These are phyloP conservation scores for Rhododendron griersonianum DNA, from an alignment of 148 eudicot genomes.

Conservation along the genomic window DNA sequence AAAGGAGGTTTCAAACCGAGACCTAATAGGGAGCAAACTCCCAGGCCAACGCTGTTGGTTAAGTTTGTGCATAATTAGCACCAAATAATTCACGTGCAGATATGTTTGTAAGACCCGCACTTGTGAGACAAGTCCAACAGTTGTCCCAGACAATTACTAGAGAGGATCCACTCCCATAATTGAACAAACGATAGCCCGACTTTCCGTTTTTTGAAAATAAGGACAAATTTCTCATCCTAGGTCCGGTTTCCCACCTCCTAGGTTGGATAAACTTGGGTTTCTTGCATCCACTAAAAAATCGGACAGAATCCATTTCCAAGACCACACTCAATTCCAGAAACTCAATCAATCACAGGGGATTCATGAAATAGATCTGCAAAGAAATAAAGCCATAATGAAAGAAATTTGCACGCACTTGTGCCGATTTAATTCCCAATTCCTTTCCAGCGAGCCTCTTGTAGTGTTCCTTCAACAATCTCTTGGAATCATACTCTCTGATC, in stretches of 20 bases:
- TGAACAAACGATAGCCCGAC: neutral
- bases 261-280: neutral
- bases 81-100: neutral
- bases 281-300: neutral
- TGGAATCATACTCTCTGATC: slow-evolving; percentile 99
- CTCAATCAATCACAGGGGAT: neutral
- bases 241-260: neutral
- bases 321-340: neutral
- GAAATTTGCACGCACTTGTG: slow-evolving; percentile 49
- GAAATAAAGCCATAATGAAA: neutral
- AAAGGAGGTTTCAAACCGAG: neutral
- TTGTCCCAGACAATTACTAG: no score
- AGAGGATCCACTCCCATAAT: neutral
- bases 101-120: neutral
- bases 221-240: neutral
- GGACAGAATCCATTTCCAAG: neutral
- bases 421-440: slow-evolving; percentile 78
- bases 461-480: slow-evolving; percentile 91
- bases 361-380: neutral
- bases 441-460: slow-evolving; percentile 80
- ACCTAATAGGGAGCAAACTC: neutral
- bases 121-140: neutral
- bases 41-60: neutral
- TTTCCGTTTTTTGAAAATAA: neutral
- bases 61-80: neutral